phyloP scores from a whole-genome alignment of 306 rosid species.

The Vigna mungo region DNA sequence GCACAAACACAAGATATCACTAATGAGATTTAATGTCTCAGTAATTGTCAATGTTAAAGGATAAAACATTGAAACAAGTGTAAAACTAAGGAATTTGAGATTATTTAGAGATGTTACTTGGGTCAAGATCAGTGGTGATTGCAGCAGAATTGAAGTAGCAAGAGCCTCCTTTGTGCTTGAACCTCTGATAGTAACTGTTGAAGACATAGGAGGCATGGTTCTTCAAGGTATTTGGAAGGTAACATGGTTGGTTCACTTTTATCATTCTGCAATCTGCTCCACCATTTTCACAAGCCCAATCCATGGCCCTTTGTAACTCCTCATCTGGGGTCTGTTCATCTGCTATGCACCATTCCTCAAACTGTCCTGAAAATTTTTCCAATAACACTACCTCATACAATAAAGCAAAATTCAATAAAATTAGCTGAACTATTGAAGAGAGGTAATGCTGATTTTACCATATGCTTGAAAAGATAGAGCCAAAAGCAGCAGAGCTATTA shows the following conservation, averaged over 20 bases:
- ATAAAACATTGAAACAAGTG: not conserved
- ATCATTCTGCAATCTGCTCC: constrained; percentile 72
- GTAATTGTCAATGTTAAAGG: constrained; percentile 9
- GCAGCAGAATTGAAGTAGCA: constrained; percentile 85
- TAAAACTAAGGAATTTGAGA: not conserved
- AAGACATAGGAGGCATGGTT: constrained; percentile 78
- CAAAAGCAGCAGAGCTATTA: constrained; percentile 38
- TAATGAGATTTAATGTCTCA: not conserved
- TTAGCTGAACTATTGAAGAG: not conserved
- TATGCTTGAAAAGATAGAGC: constrained; percentile 37
- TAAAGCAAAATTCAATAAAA: not conserved
- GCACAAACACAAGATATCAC: constrained; percentile 7
- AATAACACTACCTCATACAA: not conserved
- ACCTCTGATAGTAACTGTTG: constrained; percentile 74
- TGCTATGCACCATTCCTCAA: constrained; percentile 78
- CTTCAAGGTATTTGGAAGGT: constrained; percentile 65
- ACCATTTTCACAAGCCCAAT: constrained; percentile 78
- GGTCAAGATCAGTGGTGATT: constrained; percentile 75
- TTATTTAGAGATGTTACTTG: constrained; percentile 59
- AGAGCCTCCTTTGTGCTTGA: constrained; percentile 68
- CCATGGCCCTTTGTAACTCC: constrained; percentile 70
- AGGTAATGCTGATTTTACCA: constrained; percentile 42
- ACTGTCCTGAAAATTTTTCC: constrained; percentile 55
- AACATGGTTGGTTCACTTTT: constrained; percentile 61
- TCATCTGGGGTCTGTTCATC: constrained; percentile 79